Percentiles rank a stretch among this genome's conserved stretches.
Evolutionary conservation across 306 rosid genomes (phyloP).

Genomic region (Castanea crenata): DNA sequence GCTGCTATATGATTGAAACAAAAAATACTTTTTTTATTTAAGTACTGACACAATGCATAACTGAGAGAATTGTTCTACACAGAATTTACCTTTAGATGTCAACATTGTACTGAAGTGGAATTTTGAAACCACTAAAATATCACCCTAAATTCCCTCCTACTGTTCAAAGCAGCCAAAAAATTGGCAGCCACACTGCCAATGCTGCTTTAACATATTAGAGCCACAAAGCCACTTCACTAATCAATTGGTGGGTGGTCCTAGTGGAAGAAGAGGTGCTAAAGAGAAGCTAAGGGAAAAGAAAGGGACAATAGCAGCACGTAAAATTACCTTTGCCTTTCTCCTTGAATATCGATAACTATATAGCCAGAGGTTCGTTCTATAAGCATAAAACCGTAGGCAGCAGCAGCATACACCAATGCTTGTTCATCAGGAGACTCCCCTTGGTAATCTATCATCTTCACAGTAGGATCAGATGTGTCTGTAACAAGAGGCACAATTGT

Average conservation of each 20-base stretch:
- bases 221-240: background rate
- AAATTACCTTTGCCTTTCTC: constrained; percentile 65
- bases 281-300: constrained; percentile 13
- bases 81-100: background rate
- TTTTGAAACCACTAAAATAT: background rate
- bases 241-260: background rate
- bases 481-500: constrained; percentile 86
- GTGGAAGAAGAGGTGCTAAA: background rate
- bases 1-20: background rate
- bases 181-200: constrained; percentile 2
- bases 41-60: too few species aligned
- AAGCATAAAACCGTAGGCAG: constrained; percentile 85
- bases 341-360: constrained; percentile 80
- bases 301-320: background rate
- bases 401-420: constrained; percentile 89
- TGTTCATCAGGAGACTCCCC: constrained; percentile 99
- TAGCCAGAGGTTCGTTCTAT: constrained; percentile 92
- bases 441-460: constrained; percentile 84
- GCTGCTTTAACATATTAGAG: constrained; percentile 2
- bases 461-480: constrained; percentile 63
- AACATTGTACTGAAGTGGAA: background rate
- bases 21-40: too few species aligned
- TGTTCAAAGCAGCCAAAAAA: background rate
- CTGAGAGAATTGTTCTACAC: background rate
- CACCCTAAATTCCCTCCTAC: background rate